A percentile compares a stretch with the other conserved stretches of the same genome.
These are phyloP conservation scores for Penicillium sp. DNA, from an alignment of 2,329 filamentous ascomycete species.

Conservation along the genomic window DNA sequence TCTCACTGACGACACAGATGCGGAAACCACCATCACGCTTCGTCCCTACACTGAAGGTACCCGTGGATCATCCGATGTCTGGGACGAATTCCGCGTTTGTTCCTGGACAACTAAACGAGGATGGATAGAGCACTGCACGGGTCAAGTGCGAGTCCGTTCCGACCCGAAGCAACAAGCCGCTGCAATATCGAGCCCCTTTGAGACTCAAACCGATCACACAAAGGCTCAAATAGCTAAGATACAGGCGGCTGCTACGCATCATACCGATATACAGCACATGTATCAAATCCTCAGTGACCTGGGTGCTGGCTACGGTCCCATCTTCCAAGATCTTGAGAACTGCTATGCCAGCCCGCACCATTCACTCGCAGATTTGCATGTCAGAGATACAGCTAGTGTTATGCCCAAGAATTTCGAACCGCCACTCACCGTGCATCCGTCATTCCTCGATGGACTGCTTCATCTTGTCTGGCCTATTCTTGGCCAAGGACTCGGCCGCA, in stretches of 20 bases:
- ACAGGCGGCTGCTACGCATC: constrained; percentile 13
- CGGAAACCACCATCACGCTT: constrained; percentile 54
- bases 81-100: constrained; percentile 30
- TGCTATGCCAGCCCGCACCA: constrained; percentile 42
- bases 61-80: constrained; percentile 31
- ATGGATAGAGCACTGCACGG: constrained; percentile 31
- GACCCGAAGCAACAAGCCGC: constrained; percentile 18
- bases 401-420: constrained; percentile 53
- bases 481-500: constrained; percentile 30
- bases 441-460: constrained; percentile 46
- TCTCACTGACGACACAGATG: constrained; percentile 49
- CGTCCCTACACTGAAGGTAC: constrained; percentile 41
- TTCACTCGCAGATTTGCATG: constrained; percentile 34
- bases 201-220: constrained; percentile 14
- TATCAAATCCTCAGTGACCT: constrained; percentile 51
- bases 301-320: constrained; percentile 54
- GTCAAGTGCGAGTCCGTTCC: constrained; percentile 26
- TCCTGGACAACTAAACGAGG: constrained; percentile 28
- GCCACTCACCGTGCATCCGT: constrained; percentile 48
- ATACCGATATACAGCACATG: constrained; percentile 40
- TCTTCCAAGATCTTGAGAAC: constrained; percentile 54
- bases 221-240: constrained; percentile 13
- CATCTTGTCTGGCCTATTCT: constrained; percentile 37
- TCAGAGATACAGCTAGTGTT: constrained; percentile 46
- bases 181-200: constrained; percentile 16